phyloP scores from a whole-genome alignment of 2,329 filamentous ascomycete genomes.

The Diaporthe amygdali region DNA sequence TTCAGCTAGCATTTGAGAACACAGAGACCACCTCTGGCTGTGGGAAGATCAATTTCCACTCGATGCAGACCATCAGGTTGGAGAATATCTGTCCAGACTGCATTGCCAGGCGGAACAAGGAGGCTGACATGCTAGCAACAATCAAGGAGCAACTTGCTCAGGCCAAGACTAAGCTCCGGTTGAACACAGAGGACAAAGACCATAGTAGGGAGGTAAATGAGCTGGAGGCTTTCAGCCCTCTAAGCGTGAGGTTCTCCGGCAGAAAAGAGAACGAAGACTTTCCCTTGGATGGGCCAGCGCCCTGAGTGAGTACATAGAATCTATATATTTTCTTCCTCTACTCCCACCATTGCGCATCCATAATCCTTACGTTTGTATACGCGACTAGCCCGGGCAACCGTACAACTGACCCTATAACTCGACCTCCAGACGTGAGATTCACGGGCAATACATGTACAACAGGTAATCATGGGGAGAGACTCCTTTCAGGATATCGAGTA shows the following conservation, averaged over 20 bases:
- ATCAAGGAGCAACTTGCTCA: conserved; percentile 27
- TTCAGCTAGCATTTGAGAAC: conserved; percentile 25
- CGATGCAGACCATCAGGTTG: conserved; percentile 24
- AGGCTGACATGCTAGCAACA: conserved; percentile 8
- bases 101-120: not conserved
- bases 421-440: no score
- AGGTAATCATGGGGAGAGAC: no score
- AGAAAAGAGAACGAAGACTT: not conserved
- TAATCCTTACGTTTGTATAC: no score
- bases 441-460: no score
- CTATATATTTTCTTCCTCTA: no score
- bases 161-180: conserved; percentile 16
- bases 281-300: not conserved
- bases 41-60: conserved; percentile 26
- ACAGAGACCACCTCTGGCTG: conserved; percentile 27
- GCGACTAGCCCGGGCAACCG: no score
- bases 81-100: conserved; percentile 28
- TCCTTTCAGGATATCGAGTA: no score
- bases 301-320: not conserved
- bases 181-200: conserved; percentile 6
- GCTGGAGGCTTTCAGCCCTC: not conserved
- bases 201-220: not conserved
- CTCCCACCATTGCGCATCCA: no score
- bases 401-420: no score
- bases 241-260: not conserved